These are phyloP conservation scores for Hymenoscyphus linearis DNA, from an alignment of 2,329 filamentous ascomycete genomes.

Conservation along the genomic window DNA sequence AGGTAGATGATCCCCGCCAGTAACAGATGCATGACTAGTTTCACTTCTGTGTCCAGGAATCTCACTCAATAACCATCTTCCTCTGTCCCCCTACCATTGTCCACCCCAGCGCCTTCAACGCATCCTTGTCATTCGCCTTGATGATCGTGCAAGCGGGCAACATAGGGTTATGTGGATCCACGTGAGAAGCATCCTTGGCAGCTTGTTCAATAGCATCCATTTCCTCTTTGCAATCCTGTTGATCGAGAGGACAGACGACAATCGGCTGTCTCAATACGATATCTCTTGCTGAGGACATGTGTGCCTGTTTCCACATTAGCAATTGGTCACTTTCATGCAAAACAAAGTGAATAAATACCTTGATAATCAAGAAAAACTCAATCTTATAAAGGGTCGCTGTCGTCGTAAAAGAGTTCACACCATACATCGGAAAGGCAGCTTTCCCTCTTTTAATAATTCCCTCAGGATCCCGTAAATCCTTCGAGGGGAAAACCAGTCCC, in stretches of 20 bases:
- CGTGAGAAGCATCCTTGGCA: conserved; percentile 82
- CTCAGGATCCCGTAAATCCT: conserved; percentile 80
- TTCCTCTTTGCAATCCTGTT: conserved; percentile 93
- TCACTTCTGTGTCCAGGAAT: background rate
- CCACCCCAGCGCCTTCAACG: conserved; percentile 55
- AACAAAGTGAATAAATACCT: conserved; percentile 51
- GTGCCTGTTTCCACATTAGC: conserved; percentile 54
- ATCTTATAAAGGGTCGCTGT: conserved; percentile 95
- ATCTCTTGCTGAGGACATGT: conserved; percentile 81
- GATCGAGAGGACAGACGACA: conserved; percentile 91
- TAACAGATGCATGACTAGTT: background rate
- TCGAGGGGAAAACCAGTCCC: conserved; percentile 83
- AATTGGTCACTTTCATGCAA: background rate
- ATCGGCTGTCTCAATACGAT: conserved; percentile 88
- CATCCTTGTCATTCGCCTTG: conserved; percentile 66
- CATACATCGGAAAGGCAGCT: conserved; percentile 82
- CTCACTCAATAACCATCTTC: conserved; percentile 60
- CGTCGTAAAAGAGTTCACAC: conserved; percentile 87
- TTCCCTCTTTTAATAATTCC: conserved; percentile 83
- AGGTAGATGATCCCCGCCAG: background rate
- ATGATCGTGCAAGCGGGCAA: conserved; percentile 82
- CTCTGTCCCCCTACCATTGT: conserved; percentile 59
- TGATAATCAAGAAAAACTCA: conserved; percentile 91
- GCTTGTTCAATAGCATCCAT: conserved; percentile 98
- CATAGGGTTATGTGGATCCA: conserved; percentile 88